Base-by-base conservation (phyloP, 1,139 yeast genomes). In the Yamadazyma dendronema region DNA sequence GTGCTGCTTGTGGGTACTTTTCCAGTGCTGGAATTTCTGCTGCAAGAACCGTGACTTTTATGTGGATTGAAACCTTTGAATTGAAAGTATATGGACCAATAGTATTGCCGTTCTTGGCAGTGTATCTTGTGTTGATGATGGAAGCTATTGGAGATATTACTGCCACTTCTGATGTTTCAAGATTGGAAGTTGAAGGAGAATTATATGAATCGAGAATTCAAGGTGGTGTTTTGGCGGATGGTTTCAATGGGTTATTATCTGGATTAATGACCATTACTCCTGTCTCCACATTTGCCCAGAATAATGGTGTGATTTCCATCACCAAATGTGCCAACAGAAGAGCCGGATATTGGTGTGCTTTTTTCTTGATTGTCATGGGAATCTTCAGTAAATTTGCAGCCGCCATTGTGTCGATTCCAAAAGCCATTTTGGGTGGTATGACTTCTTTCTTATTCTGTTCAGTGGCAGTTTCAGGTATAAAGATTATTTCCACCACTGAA, bases 121-220 rank as follows among this genome's bases (percentile, higher is more conserved):
- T 87, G 37, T 88, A 81, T 56, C 68, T 86, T 19, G 87, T 83
- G 29, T 64, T 85, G 51, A 82, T 85, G 77, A 86, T 87, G 87
- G 96, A 88, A 65, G 84, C 95, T 34, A 86, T 88, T 53, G 96
- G 96, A 57, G 96, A 88, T 58, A 80, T 88, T 50, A 87, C 96
- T 28, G 96, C 96, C 21, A 86, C 96, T 23, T 81, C 87, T 38
- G 97, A 89, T 60, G 96, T 88, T 24, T 84, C 95, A 8, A 73
- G 94, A 54, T 69, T 84, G 45, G 88, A 82, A 41, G 87, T 87
- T 41, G 89, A 84, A 54, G 96, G 96, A 44, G 80, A 76, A 33
- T 54, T 72, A 23, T 88, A 84, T 59, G 96, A 88, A 53, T 77
- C 90, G 19, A 74, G 97, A 59, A 74, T 89, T 47, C 96, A 89